phyloP scores from a whole-genome alignment of 2,329 filamentous ascomycete species.

The Sporothrix inflata region DNA sequence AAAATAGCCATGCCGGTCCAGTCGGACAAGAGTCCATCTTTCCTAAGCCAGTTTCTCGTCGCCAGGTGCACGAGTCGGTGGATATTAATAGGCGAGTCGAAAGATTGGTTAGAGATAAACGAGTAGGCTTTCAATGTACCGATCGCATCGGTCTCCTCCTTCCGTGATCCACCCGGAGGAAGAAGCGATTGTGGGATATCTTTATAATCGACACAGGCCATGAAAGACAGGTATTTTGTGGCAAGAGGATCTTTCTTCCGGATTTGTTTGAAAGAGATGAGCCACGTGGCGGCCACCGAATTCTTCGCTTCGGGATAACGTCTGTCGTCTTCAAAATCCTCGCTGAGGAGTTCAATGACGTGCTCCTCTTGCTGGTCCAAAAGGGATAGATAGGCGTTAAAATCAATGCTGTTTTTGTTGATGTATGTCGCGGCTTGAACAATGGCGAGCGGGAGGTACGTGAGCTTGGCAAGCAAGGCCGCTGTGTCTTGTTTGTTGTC shows the following conservation, averaged over 20 bases:
- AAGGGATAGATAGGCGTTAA: slow-evolving; percentile 25
- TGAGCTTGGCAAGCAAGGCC: slow-evolving; percentile 19
- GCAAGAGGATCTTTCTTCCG: slow-evolving; percentile 36
- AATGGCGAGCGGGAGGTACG: slow-evolving; percentile 32
- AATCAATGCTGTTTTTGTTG: slow-evolving; percentile 6
- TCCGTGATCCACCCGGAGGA: slow-evolving; percentile 28
- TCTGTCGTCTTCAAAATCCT: slow-evolving; percentile 29
- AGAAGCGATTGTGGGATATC: slow-evolving; percentile 40
- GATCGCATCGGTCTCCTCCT: slow-evolving; percentile 36
- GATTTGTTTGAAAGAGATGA: slow-evolving; percentile 33
- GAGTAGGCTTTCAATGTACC: slow-evolving; percentile 38
- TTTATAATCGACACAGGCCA: slow-evolving; percentile 39
- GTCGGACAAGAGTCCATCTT: neutral
- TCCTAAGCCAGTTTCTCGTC: slow-evolving; percentile 39
- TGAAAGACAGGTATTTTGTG: slow-evolving; percentile 39
- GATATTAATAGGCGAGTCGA: slow-evolving; percentile 38
- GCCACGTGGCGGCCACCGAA: slow-evolving; percentile 33
- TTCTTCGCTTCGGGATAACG: slow-evolving; percentile 27
- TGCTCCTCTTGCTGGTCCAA: slow-evolving; percentile 23
- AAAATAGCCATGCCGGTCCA: slow-evolving; percentile 25
- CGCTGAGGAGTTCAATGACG: slow-evolving; percentile 30
- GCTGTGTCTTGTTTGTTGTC: neutral
- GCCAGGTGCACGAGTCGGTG: slow-evolving; percentile 41
- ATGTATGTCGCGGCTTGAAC: slow-evolving; percentile 31
- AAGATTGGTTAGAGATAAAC: slow-evolving; percentile 36